These are phyloP conservation scores for Annulohypoxylon maeteangense DNA, from an alignment of 495 filamentous ascomycete genomes.

Conservation along the genomic window DNA sequence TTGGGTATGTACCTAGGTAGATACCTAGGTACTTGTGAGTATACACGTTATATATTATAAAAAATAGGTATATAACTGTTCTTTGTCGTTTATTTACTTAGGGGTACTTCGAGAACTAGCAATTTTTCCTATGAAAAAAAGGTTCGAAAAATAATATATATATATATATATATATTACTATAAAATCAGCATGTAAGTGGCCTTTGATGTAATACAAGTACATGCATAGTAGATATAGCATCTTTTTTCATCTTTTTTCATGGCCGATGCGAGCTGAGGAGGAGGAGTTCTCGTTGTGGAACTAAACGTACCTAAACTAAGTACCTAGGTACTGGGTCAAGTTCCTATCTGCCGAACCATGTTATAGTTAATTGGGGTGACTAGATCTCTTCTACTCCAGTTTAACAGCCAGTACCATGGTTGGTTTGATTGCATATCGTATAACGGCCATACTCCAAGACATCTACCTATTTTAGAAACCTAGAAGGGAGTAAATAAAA, in stretches of 20 bases:
- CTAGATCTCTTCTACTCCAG: not conserved
- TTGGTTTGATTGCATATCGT: not conserved
- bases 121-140: too few species aligned
- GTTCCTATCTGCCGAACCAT: conserved; percentile 8
- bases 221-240: too few species aligned
- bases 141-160: too few species aligned
- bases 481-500: conserved; percentile 1
- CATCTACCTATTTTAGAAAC: not conserved
- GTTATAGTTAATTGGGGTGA: not conserved
- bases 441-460: not conserved
- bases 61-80: too few species aligned
- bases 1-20: not conserved
- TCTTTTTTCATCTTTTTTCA: not conserved
- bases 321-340: too few species aligned
- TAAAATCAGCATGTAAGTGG: too few species aligned
- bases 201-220: too few species aligned
- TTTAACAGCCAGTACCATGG: not conserved
- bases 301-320: not conserved
- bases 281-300: not conserved
- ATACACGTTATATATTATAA: too few species aligned
- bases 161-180: too few species aligned
- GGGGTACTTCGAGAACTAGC: too few species aligned
- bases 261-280: not conserved
- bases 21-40: too few species aligned
- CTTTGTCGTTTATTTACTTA: too few species aligned